A percentile compares a stretch with the other conserved stretches of the same genome.
Conservation (phyloP, 306 rosid species). For the Lupinus albus region DNA sequence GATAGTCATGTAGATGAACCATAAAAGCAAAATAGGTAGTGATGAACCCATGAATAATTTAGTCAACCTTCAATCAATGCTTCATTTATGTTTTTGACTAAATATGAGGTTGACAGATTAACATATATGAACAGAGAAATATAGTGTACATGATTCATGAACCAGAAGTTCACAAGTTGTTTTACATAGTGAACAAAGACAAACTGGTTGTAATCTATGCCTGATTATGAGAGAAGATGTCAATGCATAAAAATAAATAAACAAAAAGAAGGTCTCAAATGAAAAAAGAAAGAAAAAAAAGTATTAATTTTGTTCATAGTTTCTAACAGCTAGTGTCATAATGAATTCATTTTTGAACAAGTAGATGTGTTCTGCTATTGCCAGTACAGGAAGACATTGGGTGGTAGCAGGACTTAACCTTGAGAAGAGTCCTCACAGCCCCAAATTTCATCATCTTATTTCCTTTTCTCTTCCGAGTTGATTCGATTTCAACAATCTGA, state of each 20-base stretch:
- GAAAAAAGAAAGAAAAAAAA: neutral
- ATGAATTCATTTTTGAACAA: constrained; percentile 50
- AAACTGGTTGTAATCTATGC: neutral
- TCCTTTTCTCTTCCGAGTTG: constrained; percentile 44
- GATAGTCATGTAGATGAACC: neutral
- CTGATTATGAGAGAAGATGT: neutral
- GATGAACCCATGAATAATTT: neutral
- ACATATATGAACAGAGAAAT: neutral
- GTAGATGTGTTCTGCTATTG: constrained; percentile 40
- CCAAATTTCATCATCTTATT: constrained; percentile 47
- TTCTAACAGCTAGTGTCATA: constrained; percentile 23
- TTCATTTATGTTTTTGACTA: neutral
- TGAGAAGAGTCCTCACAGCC: constrained; percentile 53
- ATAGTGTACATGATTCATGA: constrained; percentile 31
- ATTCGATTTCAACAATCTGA: constrained; percentile 38
- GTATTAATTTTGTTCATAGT: constrained; percentile 29
- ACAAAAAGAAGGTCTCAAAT: neutral
- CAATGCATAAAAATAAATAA: neutral
- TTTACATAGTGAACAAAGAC: constrained; percentile 31
- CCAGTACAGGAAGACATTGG: constrained; percentile 47
- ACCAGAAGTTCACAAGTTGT: constrained; percentile 12
- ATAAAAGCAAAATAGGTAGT: neutral
- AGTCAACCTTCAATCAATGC: neutral
- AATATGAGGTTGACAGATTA: neutral
- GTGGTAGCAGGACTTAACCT: constrained; percentile 59